These are phyloP conservation scores for Podaxis sp. DNA, from an alignment of 768 basidiomycete species.

Conservation along the genomic window DNA sequence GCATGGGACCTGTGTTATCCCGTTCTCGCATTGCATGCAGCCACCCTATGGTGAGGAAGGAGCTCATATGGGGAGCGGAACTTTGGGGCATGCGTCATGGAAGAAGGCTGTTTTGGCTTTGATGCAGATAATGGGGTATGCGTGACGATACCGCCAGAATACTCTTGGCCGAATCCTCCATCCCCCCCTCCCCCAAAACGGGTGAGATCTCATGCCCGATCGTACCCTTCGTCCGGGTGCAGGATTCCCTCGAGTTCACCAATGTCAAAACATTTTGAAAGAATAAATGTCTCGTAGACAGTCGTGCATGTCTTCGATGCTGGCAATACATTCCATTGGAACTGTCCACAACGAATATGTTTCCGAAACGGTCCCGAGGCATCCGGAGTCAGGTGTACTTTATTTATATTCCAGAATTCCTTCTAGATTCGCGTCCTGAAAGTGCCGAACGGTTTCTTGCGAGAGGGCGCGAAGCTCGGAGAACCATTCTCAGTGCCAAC, in stretches of 20 bases:
- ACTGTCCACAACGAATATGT: neutral
- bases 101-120: neutral
- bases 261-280: neutral
- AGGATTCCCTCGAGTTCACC: neutral
- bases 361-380: neutral
- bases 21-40: neutral
- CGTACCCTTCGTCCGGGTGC: neutral
- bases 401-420: neutral
- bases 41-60: neutral
- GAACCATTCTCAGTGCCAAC: neutral
- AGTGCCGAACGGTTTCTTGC: neutral
- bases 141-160: neutral
- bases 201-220: neutral
- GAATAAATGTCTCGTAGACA: neutral
- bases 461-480: neutral
- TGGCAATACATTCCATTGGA: neutral
- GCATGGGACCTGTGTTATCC: neutral
- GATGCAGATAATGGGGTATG: neutral
- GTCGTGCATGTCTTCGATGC: neutral
- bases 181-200: neutral
- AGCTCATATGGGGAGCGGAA: neutral
- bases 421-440: neutral
- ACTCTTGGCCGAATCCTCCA: neutral
- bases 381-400: neutral
- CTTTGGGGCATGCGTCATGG: neutral